Evolutionary conservation across 768 basidiomycete genomes (phyloP).

Genomic region (Hydnomerulius pinastri): DNA sequence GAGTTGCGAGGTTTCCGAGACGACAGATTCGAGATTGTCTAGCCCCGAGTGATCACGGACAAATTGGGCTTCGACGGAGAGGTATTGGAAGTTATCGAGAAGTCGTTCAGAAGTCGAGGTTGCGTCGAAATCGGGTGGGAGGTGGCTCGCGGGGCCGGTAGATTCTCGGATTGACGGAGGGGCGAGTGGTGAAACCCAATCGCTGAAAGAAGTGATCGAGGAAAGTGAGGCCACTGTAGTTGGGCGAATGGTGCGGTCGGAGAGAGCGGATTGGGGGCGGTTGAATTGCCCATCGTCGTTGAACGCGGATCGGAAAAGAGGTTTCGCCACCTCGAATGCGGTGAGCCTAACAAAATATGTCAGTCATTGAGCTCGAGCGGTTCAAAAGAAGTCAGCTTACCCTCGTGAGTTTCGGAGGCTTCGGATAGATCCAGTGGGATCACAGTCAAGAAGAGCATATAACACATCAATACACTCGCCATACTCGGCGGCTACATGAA

Average conservation of each 20-base stretch:
- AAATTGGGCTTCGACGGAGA: constrained; percentile 45
- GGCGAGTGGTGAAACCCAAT: constrained; percentile 21
- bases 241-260: constrained; percentile 55
- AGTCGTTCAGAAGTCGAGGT: constrained; percentile 47
- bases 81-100: constrained; percentile 54
- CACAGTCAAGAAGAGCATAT: constrained; percentile 64
- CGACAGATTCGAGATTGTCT: constrained; percentile 43
- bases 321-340: constrained; percentile 65
- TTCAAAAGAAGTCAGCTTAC: constrained; percentile 44
- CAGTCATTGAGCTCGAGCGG: not conserved
- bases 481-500: constrained; percentile 78
- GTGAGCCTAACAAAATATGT: constrained; percentile 42
- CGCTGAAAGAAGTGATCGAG: constrained; percentile 52
- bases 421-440: constrained; percentile 53
- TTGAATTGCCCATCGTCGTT: constrained; percentile 47
- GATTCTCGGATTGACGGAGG: constrained; percentile 18
- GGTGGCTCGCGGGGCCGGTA: constrained; percentile 37
- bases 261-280: constrained; percentile 56
- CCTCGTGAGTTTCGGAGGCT: constrained; percentile 71
- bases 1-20: constrained; percentile 50
- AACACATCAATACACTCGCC: constrained; percentile 67
- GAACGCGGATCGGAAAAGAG: constrained; percentile 66
- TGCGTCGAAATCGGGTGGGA: constrained; percentile 47
- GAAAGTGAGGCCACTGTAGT: constrained; percentile 41
- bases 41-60: constrained; percentile 40